Base-by-base conservation (phyloP, 2,329 filamentous ascomycete species). In the Sarocladium oryzae region DNA sequence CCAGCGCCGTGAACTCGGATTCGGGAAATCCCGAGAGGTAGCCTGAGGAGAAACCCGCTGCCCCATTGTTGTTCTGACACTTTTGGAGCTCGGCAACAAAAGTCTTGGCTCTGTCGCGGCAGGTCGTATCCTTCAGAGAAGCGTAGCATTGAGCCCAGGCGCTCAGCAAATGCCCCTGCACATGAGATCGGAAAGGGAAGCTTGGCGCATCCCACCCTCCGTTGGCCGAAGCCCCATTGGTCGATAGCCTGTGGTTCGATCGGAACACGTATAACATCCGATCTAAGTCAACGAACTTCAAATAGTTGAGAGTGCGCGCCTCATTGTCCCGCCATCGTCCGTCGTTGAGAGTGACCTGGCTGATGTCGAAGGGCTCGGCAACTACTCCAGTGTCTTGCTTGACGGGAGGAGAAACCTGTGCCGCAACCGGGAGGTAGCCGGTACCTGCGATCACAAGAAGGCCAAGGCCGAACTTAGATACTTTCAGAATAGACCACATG, bases 11-110 rank as follows among this genome's bases (percentile, higher is more conserved):
- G 40, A 79, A 72, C 13, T 78, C 75, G 0, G 73, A 75, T 54
- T 78, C 75, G 0, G 75, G 73, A 28, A 78, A 78, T 2, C 74
- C 75, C 2, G 71, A 74, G 0, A 79, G 61, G 52, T 79, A 79
- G 0, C 76, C 75, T 0, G 63, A 41, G 3, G 36, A 63, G 52
- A 75, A 78, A 0, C 71, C 71, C 3, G 62, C 72, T 2, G 66
- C 68, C 0, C 50, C 60, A 40, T 78, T 78, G 57, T 78, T 78
- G 20, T 63, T 66, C 56, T 79, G 76, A 49, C 74, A 77, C 58
- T 77, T 77, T 9, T 65, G 66, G 2, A 78, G 61, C 54, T 76
- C 75, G 5, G 66, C 63, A 1, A 71, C 67, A 53, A 79, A 75
- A 51, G 69, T 69, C 0, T 56, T 61, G 1, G 76, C 76, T n/a